Base-by-base conservation (phyloP, 2,329 filamentous ascomycete species). In the Amesomyces nigricolor region DNA sequence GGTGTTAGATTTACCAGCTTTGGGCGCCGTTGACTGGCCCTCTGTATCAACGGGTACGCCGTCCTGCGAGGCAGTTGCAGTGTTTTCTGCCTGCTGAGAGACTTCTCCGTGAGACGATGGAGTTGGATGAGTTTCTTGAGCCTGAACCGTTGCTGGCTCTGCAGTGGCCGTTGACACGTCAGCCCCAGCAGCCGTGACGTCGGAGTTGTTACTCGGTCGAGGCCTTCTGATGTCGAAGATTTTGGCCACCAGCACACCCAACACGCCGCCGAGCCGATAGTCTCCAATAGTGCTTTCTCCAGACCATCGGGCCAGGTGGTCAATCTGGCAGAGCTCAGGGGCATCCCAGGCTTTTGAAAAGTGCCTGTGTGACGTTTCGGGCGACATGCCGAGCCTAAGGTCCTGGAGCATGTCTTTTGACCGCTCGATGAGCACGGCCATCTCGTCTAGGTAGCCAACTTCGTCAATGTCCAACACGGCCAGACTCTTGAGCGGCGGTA, bases 401-500 rank as follows among this genome's bases (percentile, higher is more conserved):
- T 92, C 89, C 30, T 80, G 78, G 14, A 94, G 72, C 42, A 77
- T 77, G 58, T 78, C 75, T 56, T 82, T 76, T 11, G 88, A 92
- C 22, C 84, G 81, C 58, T 86, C 85, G 58, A 94, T 83, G 11
- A 94, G 76, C 42, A 89, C 76, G 52, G 86, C 86, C 81, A 94
- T 87, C 71, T 94, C 89, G 65, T 92, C 88, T 38, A 92, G 72
- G 67, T 94, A 94, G 29, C 85, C 80, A n/a, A 89, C 71, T 66
- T 92, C 88, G 64, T 94, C 89, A 57, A 94, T 87, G 63, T 94
- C 87, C 42, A 94, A 75, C 1, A 91, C 89, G 49, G 81, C 88
- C 56, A 94, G 70, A 62, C 85, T 89, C 68, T 84, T 87, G 51
- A 94, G 70, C 0, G 88, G 79, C 9, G 88, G 88, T 7, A 95